Base-by-base conservation (phyloP, 169 alveolate species). In the Plasmodium knowlesi region DNA sequence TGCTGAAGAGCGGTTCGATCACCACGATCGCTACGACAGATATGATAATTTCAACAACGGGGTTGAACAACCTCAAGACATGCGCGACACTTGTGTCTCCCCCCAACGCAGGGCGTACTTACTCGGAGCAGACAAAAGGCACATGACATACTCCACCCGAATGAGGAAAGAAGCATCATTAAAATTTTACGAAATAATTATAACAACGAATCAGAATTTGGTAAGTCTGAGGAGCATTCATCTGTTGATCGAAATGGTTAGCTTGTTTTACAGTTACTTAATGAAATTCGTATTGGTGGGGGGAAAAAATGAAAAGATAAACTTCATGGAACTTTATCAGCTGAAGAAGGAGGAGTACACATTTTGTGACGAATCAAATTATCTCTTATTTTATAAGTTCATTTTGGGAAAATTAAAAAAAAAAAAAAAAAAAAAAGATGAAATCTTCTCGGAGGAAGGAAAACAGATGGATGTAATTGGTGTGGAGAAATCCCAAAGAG, bases 181-280 rank as follows among this genome's bases (percentile, higher is more conserved):
- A 16, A 78, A 78, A 57, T 78, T 91, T 81, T 91, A 91, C 61
- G 95, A 91, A 71, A 91, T 91, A 50, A 91, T 71, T 28, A 91
- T 91, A 70, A 91, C 86, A 46, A 81, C 95, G 16, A 73, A 91
- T 82, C 82, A 76, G 74, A 81, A 91, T 19, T 82, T 91, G 46
- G 37, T 82, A 70, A 91, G 92, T 39, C 22, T 91, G 57, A 81
- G 83, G 50, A 91, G 92, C 22, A 72, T 91, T 50, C 79, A 81
- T 12, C 76, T 82, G 8, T 25, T 91, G 79, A 71, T 91, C 43
- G 95, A 91, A 91, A 28, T 91, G 54, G 50, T 91, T n/a, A 28
- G 16, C 28, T 5, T 82, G 57, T 72, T 81, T 70, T 43, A 71
- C 50, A 41, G 72, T 16, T 82, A 81, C 67, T 76, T 91, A n/a